Percentiles rank a stretch among this genome's conserved stretches.
phyloP scores from a whole-genome alignment of 2,329 filamentous ascomycete genomes.

The Fusarium proliferatum region DNA sequence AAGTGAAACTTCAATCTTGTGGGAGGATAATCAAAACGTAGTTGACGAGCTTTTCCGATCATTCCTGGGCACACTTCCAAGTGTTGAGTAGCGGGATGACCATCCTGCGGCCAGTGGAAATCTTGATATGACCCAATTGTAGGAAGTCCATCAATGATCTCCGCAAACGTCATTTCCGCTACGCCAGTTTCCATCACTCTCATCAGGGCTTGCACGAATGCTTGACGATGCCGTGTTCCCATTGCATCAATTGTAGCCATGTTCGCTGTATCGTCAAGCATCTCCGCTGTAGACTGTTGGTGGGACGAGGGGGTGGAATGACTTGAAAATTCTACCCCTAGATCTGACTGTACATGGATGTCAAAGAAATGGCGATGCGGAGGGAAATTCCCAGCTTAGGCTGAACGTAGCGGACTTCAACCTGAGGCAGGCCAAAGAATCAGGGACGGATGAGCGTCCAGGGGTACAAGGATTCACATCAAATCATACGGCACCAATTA shows the following conservation, averaged over 20 bases:
- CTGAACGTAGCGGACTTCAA: neutral
- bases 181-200: neutral
- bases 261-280: neutral
- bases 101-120: accelerated
- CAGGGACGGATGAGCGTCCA: neutral
- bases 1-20: neutral
- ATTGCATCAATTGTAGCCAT: neutral
- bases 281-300: neutral
- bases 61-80: neutral
- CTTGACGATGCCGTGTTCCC: accelerated
- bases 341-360: neutral
- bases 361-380: neutral
- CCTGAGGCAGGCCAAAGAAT: neutral
- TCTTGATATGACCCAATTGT: neutral
- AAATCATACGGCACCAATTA: neutral
- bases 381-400: neutral
- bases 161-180: neutral
- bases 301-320: neutral
- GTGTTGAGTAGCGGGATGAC: neutral
- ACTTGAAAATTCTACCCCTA: accelerated
- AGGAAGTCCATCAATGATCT: slow-evolving; percentile 28
- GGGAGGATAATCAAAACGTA: neutral
- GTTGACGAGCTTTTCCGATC: neutral
- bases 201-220: neutral
- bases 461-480: neutral